Conservation (phyloP, 75 land plant species). For the Ceratopteris richardii region DNA sequence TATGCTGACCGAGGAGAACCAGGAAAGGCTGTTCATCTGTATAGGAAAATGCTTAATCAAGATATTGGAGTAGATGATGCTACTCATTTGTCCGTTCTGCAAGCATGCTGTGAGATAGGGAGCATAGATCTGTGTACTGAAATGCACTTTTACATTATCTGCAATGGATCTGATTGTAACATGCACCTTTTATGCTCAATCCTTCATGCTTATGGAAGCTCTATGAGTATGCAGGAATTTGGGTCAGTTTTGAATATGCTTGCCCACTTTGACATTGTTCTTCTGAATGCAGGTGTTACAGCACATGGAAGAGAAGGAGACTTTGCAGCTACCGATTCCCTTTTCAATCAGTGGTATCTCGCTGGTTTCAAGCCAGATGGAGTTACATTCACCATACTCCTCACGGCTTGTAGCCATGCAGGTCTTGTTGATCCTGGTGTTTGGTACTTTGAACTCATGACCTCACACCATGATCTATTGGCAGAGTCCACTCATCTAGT, state of each 20-base stretch:
- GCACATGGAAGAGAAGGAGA: background rate
- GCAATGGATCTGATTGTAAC: constrained; percentile 7
- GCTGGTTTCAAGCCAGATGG: background rate
- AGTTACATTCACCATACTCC: background rate
- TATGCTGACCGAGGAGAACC: constrained; percentile 10
- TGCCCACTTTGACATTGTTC: constrained; percentile 4
- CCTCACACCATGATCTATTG: background rate
- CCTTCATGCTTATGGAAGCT: constrained; percentile 2
- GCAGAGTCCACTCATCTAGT: constrained; percentile 8
- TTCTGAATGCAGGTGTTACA: constrained; percentile 12
- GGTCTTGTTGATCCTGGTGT: background rate
- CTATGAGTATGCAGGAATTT: constrained; percentile 2
- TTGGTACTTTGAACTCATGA: constrained; percentile 2
- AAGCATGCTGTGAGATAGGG: constrained; percentile 3
- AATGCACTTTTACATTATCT: background rate
- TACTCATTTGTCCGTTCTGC: constrained; percentile 4
- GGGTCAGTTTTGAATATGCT: constrained; percentile 1
- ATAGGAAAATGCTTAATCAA: background rate
- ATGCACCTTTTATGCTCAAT: constrained; percentile 3
- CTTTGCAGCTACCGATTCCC: background rate
- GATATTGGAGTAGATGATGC: background rate
- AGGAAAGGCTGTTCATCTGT: constrained; percentile 2
- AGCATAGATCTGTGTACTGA: constrained; percentile 5
- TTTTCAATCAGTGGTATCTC: background rate
- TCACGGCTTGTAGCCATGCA: constrained; percentile 3